Base-by-base conservation (phyloP, 2,329 filamentous ascomycete species). In the Arthrinium puccinioides region DNA sequence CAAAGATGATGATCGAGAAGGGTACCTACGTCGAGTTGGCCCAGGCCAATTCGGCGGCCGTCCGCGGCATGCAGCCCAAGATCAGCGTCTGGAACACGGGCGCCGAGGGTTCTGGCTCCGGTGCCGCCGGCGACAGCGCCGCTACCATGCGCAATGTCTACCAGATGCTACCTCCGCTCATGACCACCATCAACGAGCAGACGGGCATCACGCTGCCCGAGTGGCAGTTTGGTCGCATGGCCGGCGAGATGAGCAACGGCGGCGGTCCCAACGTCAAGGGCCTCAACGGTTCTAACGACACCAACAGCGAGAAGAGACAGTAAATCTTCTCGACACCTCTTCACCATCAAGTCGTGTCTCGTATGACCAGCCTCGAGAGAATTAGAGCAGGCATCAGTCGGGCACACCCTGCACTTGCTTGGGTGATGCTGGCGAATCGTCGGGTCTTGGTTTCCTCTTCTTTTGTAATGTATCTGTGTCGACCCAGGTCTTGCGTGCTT, bases 61-160 rank as follows among this genome's bases (percentile, higher is more conserved):
- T 94, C 54, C 70, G 76, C 36, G 87, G 87, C 19, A 63, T 94
- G 47, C 76, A 88, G 58, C 87, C 87, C 46, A 94, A 94, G 80
- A 92, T 94, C 64, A 88, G 81, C 44, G 79, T 90, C 19, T 94
- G 87, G 87, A 92, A 87, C 56, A 94, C 87, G 8, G 84, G 84
- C 29, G 58, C 63, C 33, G 64, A 72, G 35, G n/a, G n/a, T n/a
- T n/a, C n/a, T n/a, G n/a, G n/a, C n/a, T 54, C 56, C 15, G 65
- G 61, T n/a, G 64, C 55, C 28, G 63, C 60, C 19, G 59, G 59
- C 27, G 57, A 61, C 41, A 60, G 70, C 8, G 64, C 71, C 18
- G 75, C 74, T 2, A 72, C 82, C 4, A 82, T 92, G 62, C 72
- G 85, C 46, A 89, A 90, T 49, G 72, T 94, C 25, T 89, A 92